Evolutionary conservation across 2,329 filamentous ascomycete genomes (phyloP), one percentile per base, ranked within the genome.

Genomic region (Beauveria sp.): DNA sequence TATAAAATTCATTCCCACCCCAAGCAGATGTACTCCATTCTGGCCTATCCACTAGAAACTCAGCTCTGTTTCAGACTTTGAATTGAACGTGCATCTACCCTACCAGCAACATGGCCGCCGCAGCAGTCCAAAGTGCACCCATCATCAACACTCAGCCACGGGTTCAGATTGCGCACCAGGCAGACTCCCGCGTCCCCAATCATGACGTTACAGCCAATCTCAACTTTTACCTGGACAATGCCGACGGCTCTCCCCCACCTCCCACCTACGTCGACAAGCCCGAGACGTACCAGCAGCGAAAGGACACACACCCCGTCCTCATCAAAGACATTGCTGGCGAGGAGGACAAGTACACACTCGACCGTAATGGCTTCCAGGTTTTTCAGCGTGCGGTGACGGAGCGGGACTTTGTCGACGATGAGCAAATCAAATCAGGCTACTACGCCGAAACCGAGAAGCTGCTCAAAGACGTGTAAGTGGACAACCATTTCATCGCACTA

Each of bases 381-480:
- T 61, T 70, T 40, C 64, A 55, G 1, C 70, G 74, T 40, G 53
- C 63, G 0, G 68, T 71, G 2, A 61, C 65, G 9, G 74, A 77
- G 67, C 74, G 73, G 63, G 70, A 73, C 30, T 78, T 78, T 60
- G 2, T 66, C 1, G 81, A 88, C 65, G 85, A 89, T 57, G 81
- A 81, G 1, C 78, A 79, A 38, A 86, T 93, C 71, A 81, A 85
- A 69, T 69, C 76, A 4, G 76, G 80, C 6, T 93, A 92, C 74
- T 93, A 93, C 72, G 81, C 86, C 0, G 89, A 92, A 70, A 84
- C 89, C 3, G 86, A 90, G 70, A 74, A 84, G 54, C 71, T 91
- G 22, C 71, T 92, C 0, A 87, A 86, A 61, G 81, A 85, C 3
- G 80, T 70, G 87, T 68, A 70, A 65, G 75, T 67, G 12, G 52